Evolutionary conservation across 345 rosid species (phyloP).

Genomic region (Populus ilicifolia): DNA sequence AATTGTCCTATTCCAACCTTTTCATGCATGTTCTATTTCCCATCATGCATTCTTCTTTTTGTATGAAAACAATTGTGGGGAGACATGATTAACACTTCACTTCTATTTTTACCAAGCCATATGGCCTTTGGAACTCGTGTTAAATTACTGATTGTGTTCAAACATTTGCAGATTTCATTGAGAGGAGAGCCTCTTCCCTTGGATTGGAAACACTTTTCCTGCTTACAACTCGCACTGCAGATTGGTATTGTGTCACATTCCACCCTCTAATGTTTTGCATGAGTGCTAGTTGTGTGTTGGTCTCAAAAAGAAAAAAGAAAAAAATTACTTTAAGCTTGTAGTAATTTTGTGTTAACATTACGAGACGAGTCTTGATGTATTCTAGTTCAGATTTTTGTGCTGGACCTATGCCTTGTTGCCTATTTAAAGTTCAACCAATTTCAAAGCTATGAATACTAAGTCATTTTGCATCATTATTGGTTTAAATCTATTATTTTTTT

Average conservation of each 20-base stretch:
- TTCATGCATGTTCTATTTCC: neutral
- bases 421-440: neutral
- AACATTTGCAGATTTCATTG: slow-evolving; percentile 62
- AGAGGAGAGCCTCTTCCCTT: slow-evolving; percentile 73
- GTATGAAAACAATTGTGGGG: neutral
- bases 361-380: neutral
- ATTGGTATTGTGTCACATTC: slow-evolving; percentile 48
- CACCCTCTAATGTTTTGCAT: neutral
- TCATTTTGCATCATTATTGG: neutral
- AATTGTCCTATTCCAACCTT: no score
- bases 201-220: slow-evolving; percentile 76
- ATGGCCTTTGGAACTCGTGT: neutral
- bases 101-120: neutral
- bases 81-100: neutral
- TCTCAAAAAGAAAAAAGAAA: no score
- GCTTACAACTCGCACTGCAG: slow-evolving; percentile 89
- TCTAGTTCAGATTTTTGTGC: neutral
- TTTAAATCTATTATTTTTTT: neutral
- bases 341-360: neutral
- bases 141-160: slow-evolving; percentile 3
- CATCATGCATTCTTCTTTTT: neutral
- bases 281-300: neutral
- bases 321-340: neutral
- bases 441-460: neutral
- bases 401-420: neutral